Conservation (phyloP, 257 asterid species). For the Asclepias syriaca region DNA sequence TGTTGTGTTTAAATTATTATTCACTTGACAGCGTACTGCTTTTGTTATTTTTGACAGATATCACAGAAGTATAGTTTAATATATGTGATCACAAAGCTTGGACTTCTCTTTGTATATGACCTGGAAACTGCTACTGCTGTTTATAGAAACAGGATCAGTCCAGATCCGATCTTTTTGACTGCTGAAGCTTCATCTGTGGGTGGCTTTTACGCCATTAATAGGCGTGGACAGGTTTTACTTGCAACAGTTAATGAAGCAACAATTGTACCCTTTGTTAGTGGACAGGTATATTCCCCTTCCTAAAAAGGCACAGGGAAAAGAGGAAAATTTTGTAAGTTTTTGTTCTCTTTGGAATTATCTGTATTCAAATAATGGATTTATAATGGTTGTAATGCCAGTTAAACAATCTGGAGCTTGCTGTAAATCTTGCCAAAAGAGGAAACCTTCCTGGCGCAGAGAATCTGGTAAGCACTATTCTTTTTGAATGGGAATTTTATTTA, state of each 20-base stretch:
- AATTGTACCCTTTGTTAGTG: conserved; percentile 89
- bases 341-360: not conserved
- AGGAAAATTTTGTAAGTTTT: not conserved
- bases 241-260: conserved; percentile 96
- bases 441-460: conserved; percentile 99
- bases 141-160: conserved; percentile 96
- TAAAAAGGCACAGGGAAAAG: not conserved
- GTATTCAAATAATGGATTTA: not conserved
- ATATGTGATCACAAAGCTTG: conserved; percentile 96
- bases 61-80: conserved; percentile 88
- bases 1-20: conserved; percentile 2
- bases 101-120: conserved; percentile 96
- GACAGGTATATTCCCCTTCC: conserved; percentile 58
- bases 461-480: conserved; percentile 48
- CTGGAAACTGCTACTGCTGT: conserved; percentile 95
- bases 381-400: conserved; percentile 40
- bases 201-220: conserved; percentile 92
- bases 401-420: conserved; percentile 99
- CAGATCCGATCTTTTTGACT: conserved; percentile 93
- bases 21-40: conserved; percentile 13
- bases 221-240: conserved; percentile 95
- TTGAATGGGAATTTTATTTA: not conserved
- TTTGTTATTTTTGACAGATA: conserved; percentile 53
- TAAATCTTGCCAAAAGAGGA: conserved; percentile 97
- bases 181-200: conserved; percentile 93